A percentile compares a stretch with the other conserved stretches of the same genome.
These are phyloP conservation scores for Phoma sp. DNA, from an alignment of 2,329 filamentous ascomycete genomes.

Conservation along the genomic window DNA sequence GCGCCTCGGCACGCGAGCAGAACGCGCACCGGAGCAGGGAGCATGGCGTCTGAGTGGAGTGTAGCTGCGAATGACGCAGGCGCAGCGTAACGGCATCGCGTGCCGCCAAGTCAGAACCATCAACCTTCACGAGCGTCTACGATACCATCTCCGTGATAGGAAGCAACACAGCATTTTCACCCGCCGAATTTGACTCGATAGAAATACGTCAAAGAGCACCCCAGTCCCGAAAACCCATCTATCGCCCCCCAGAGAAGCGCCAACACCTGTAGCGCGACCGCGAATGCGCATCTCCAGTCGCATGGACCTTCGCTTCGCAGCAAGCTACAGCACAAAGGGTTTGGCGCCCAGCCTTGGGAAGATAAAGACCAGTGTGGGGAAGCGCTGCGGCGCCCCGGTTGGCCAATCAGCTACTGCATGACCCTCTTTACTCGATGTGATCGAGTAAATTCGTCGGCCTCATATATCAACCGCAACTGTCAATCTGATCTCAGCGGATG, in stretches of 20 bases:
- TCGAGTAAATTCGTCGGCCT: conserved; percentile 33
- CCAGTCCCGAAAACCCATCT: conserved; percentile 24
- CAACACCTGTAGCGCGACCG: conserved; percentile 6
- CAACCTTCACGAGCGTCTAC: conserved; percentile 9
- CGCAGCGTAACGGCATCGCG: conserved; percentile 18
- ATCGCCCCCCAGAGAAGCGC: conserved; percentile 24
- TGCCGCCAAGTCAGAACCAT: conserved; percentile 16
- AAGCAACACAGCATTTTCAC: background rate
- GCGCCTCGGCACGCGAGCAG: conserved; percentile 9
- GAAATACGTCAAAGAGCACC: conserved; percentile 32
- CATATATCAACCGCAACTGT: conserved; percentile 22
- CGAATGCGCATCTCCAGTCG: conserved; percentile 21
- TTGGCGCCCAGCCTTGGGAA: conserved; percentile 16
- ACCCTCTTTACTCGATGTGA: conserved; percentile 36
- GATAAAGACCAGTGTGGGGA: conserved; percentile 38
- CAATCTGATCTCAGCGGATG: conserved; percentile 10
- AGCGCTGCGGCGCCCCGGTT: conserved; percentile 6
- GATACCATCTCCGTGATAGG: conserved; percentile 24
- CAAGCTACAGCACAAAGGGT: conserved; percentile 10
- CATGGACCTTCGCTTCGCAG: conserved; percentile 19
- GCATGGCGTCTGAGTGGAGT: conserved; percentile 10
- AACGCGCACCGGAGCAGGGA: conserved; percentile 6
- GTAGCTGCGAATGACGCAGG: conserved; percentile 23
- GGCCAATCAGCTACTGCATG: conserved; percentile 24
- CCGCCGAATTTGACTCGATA: conserved; percentile 37